phyloP scores from a whole-genome alignment of 2,329 filamentous ascomycete species.

The Balansia obtecta region DNA sequence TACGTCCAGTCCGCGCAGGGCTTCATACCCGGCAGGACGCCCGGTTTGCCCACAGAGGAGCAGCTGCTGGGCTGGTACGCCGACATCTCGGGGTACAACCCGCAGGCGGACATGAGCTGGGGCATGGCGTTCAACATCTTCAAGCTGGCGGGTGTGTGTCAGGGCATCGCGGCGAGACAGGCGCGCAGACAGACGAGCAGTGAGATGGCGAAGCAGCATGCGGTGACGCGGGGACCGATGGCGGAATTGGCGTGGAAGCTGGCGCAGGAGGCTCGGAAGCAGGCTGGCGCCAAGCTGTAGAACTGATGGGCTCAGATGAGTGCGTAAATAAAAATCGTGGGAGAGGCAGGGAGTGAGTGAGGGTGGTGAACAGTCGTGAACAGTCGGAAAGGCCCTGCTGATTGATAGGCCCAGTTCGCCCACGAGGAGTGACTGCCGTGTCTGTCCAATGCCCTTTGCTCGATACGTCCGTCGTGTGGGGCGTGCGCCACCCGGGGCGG shows the following conservation, averaged over 20 bases:
- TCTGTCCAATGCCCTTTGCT: too few relatives aligned
- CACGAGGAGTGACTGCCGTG: too few relatives aligned
- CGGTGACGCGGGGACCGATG: conserved; percentile 53
- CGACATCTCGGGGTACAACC: conserved; percentile 55
- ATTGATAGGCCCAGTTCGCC: too few relatives aligned
- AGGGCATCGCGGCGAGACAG: conserved; percentile 85
- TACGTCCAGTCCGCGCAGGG: conserved; percentile 22
- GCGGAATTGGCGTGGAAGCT: conserved; percentile 69
- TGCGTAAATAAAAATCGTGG: too few relatives aligned
- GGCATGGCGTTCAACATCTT: conserved; percentile 51
- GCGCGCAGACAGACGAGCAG: conserved; percentile 84
- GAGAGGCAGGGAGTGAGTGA: too few relatives aligned
- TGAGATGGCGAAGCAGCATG: conserved; percentile 64
- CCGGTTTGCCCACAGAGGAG: conserved; percentile 43
- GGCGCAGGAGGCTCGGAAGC: conserved; percentile 34
- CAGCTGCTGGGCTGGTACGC: conserved; percentile 30
- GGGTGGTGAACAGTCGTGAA: too few relatives aligned
- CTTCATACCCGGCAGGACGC: conserved; percentile 51
- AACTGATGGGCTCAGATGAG: not conserved
- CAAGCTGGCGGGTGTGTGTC: conserved; percentile 50
- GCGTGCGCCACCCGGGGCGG: too few relatives aligned
- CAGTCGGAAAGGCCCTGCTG: too few relatives aligned
- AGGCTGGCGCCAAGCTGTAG: conserved; percentile 18
- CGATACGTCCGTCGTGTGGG: too few relatives aligned
- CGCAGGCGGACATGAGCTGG: conserved; percentile 45